Evolutionary conservation across 2,329 filamentous ascomycete species (phyloP).

Genomic region (Macroventuria anomochaeta): DNA sequence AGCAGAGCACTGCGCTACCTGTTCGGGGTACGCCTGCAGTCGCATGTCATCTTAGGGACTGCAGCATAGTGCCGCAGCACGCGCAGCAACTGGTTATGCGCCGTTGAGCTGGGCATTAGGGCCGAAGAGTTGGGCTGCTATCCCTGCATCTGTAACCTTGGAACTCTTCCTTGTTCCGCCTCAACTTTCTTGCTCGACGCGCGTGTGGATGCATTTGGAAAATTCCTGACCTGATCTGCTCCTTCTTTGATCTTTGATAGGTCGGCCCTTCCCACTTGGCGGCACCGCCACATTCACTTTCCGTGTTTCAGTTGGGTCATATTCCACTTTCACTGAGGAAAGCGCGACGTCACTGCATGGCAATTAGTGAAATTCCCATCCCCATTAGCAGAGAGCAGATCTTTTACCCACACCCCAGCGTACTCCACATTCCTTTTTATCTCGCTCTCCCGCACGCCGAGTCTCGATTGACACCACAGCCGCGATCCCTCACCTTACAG

Average conservation of each 20-base stretch:
- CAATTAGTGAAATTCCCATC: conserved; percentile 29
- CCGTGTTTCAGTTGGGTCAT: neutral
- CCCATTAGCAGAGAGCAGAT: conserved; percentile 10
- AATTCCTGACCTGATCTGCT: conserved; percentile 3
- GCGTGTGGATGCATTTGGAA: conserved; percentile 8
- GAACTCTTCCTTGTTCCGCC: conserved; percentile 16
- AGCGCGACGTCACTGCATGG: conserved; percentile 29
- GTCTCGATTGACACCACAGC: conserved; percentile 33
- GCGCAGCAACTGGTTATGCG: conserved; percentile 7
- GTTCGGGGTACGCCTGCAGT: conserved; percentile 18
- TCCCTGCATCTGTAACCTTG: conserved; percentile 12
- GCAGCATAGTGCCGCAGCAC: conserved; percentile 15
- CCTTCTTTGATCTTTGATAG: conserved; percentile 12
- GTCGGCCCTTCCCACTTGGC: conserved; percentile 7
- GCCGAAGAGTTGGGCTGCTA: conserved; percentile 25
- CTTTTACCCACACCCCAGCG: conserved; percentile 22
- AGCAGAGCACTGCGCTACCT: conserved; percentile 11
- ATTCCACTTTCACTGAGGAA: conserved; percentile 3
- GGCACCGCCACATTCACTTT: conserved; percentile 13
- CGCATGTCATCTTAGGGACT: conserved; percentile 5
- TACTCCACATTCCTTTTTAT: conserved; percentile 30
- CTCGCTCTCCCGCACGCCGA: conserved; percentile 22
- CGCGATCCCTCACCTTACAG: conserved; percentile 28
- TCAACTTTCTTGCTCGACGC: conserved; percentile 2
- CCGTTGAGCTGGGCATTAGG: conserved; percentile 22